Base-by-base conservation (phyloP, 139 green algal species). In the Raphidocelis subcapitata region DNA sequence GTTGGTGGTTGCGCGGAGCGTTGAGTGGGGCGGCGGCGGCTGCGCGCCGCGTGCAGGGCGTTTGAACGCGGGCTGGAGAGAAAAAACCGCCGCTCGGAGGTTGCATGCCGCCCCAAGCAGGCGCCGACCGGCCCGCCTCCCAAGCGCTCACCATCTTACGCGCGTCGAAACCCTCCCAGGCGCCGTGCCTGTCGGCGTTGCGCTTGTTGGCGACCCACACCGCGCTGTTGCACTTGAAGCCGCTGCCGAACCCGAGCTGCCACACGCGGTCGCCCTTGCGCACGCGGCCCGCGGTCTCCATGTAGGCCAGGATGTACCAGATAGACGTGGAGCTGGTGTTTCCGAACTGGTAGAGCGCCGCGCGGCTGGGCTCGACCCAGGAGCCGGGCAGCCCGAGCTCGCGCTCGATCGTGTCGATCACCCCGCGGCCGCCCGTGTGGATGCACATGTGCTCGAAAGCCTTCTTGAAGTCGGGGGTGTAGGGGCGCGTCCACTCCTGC, bases 391-490 rank as follows among this genome's bases (percentile, higher is more conserved):
- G 82, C 37, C 78, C 61, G 41, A 91, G 79, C 61, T 89, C 79
- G 65, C 86, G 84, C 68, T 90, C 81, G n/a, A 91, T 57, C 51
- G 81, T 82, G 62, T 91, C 86, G 67, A 91, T 87, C 18, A 91
- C 86, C 29, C 79, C 86, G n/a, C 86, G 76, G 24, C 86, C 86
- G 20, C 79, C 79, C 5, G 84, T 86, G 69, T 89, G 84, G 41
- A 90, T 87, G 65, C 84, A 85, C 71, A 89, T 87, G 73, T 90
- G 84, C 36, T 90, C 80, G 59, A 90, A 90, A 8, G 84, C 84
- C 23, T 76, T 62, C 62, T 76, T 84, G 74, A 90, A 90, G 83
- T 90, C 74, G 20, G 84, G 84, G 28, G 80, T 74, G 76, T 90
- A 87, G 14, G 92, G 79, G 65, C 73, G 81, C 23, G 16, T n/a